These are phyloP conservation scores for Wickerhamomyces bisporus DNA, from an alignment of 805 yeast genomes.

Conservation along the genomic window DNA sequence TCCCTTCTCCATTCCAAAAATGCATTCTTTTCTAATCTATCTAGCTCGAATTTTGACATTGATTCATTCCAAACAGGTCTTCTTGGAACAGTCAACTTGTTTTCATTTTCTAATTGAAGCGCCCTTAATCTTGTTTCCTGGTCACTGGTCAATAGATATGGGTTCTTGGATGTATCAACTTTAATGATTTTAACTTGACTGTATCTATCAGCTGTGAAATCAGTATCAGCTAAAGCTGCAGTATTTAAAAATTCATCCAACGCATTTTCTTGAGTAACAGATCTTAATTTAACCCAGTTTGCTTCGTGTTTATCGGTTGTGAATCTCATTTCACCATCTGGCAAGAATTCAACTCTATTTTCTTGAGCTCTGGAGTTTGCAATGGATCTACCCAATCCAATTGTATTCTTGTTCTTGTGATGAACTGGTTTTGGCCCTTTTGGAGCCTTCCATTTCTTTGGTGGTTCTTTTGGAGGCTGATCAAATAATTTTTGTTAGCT, in stretches of 20 bases:
- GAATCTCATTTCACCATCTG: constrained; percentile 86
- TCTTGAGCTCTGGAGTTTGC: constrained; percentile 68
- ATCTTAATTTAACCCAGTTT: constrained; percentile 82
- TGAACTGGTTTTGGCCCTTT: constrained; percentile 90
- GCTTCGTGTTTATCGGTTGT: constrained; percentile 83
- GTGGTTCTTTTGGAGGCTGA: constrained; percentile 38
- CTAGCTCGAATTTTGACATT: constrained; percentile 72
- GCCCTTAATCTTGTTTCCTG: constrained; percentile 58
- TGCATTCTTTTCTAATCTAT: constrained; percentile 82
- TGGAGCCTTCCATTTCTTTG: constrained; percentile 81
- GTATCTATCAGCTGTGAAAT: constrained; percentile 87
- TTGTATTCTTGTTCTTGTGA: constrained; percentile 74
- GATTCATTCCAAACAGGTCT: constrained; percentile 80
- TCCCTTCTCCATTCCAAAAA: constrained; percentile 93
- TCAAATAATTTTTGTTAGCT: constrained; percentile 1
- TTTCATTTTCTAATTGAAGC: constrained; percentile 63
- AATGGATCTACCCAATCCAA: constrained; percentile 83
- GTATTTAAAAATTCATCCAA: constrained; percentile 92
- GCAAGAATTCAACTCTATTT: constrained; percentile 63
- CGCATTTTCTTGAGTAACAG: constrained; percentile 92
- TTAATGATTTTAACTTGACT: constrained; percentile 80
- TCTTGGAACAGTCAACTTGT: constrained; percentile 80
- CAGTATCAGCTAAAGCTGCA: constrained; percentile 94
- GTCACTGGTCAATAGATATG: constrained; percentile 57
- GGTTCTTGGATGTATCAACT: constrained; percentile 53